Evolutionary conservation across 441 rosid genomes (phyloP).

Genomic region (Heliophila coronopifolia): DNA sequence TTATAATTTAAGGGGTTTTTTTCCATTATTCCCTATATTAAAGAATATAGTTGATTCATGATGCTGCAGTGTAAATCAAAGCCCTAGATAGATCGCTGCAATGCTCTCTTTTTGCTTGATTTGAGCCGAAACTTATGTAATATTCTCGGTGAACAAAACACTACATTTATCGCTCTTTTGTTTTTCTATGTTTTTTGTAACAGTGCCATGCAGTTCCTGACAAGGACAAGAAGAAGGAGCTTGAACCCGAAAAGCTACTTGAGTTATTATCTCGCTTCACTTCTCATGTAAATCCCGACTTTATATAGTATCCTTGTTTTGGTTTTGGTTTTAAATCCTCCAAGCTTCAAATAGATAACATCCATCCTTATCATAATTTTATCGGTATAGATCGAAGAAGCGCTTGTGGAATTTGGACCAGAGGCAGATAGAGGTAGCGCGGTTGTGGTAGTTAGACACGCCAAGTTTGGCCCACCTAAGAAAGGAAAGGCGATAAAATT

Average conservation of each 20-base stretch:
- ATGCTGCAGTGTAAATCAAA: neutral
- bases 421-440: constrained; percentile 53
- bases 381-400: constrained; percentile 54
- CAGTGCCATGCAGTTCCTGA: constrained; percentile 61
- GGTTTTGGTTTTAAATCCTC: neutral
- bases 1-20: too few species aligned
- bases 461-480: constrained; percentile 70
- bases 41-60: neutral
- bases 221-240: constrained; percentile 35
- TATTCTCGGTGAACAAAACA: neutral
- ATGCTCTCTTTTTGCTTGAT: neutral
- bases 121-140: neutral
- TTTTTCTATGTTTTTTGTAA: constrained; percentile 20
- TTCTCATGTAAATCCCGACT: constrained; percentile 38
- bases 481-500: constrained; percentile 48
- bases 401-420: constrained; percentile 66
- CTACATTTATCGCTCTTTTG: neutral
- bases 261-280: constrained; percentile 53
- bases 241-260: constrained; percentile 51
- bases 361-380: neutral
- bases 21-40: too few species aligned
- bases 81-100: neutral
- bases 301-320: neutral
- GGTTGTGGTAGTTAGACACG: constrained; percentile 59
- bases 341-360: neutral